Evolutionary conservation across 78 protist genomes (phyloP).

Genomic region (Capsaspora owczarzaki): DNA sequence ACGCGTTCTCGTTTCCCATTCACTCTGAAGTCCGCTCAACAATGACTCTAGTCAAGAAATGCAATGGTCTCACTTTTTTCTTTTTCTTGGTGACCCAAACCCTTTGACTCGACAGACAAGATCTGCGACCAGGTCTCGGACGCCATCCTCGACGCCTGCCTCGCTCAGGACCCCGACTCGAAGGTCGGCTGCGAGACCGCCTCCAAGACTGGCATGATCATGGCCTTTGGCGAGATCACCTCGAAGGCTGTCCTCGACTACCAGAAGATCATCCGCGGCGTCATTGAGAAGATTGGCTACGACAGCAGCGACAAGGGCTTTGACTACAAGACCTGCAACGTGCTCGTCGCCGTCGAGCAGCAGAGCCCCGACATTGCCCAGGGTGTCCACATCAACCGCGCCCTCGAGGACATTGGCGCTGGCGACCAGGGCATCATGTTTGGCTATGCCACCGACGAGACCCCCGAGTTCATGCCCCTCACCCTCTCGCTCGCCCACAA

Average conservation of each 20-base stretch:
- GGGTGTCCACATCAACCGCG: constrained; percentile 85
- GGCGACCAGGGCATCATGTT: constrained; percentile 99
- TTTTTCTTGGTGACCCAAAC: not conserved
- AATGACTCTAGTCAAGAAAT: too few species aligned
- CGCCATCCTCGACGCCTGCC: constrained; percentile 98
- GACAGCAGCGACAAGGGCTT: constrained; percentile 81
- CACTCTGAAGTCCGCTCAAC: too few species aligned
- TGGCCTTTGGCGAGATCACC: constrained; percentile 99
- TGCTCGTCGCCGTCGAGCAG: constrained; percentile 90
- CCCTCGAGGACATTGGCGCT: constrained; percentile 92
- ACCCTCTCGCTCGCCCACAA: constrained; percentile 84
- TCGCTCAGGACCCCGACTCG: constrained; percentile 89
- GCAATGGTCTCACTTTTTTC: not conserved
- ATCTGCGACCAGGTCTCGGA: constrained; percentile 98
- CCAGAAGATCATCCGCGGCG: constrained; percentile 90
- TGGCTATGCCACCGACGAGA: constrained; percentile 99
- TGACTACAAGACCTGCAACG: constrained; percentile 95
- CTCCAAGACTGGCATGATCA: constrained; percentile 94
- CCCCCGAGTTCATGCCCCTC: constrained; percentile 91
- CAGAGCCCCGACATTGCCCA: constrained; percentile 99
- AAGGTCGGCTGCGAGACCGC: constrained; percentile 73
- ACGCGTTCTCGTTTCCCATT: too few species aligned
- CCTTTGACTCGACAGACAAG: constrained; percentile 79
- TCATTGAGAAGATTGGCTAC: constrained; percentile 93
- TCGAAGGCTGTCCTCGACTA: constrained; percentile 93